phyloP scores from a whole-genome alignment of 1,284 basidiomycete species.

The Salmacisia buchloeana region DNA sequence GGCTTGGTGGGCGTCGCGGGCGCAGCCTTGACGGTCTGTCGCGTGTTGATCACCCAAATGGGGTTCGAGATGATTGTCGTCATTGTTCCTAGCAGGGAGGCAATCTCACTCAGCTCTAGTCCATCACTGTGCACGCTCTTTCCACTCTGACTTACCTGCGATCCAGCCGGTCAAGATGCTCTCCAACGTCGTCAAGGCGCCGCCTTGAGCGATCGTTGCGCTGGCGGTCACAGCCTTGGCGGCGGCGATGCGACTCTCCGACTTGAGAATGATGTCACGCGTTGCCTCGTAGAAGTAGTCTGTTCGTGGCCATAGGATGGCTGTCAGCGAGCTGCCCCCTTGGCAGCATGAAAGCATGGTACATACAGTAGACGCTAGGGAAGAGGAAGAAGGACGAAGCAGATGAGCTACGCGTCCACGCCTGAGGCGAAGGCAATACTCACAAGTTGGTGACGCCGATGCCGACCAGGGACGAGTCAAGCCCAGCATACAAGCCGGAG shows the following conservation, averaged over 20 bases:
- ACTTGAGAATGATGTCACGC: slow-evolving; percentile 46
- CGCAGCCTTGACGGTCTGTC: slow-evolving; percentile 59
- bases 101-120: not conserved
- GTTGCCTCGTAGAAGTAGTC: slow-evolving; percentile 52
- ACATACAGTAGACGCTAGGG: slow-evolving; percentile 6
- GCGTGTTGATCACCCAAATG: slow-evolving; percentile 65
- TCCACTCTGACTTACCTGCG: slow-evolving; percentile 60
- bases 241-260: slow-evolving; percentile 51
- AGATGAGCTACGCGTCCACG: not conserved
- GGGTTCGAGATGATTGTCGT: slow-evolving; percentile 89
- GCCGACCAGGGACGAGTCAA: slow-evolving; percentile 78
- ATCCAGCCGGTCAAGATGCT: slow-evolving; percentile 84
- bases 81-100: slow-evolving; percentile 63
- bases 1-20: not conserved
- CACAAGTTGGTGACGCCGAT: slow-evolving; percentile 86
- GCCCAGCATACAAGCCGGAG: slow-evolving; percentile 76
- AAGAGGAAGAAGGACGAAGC: not conserved
- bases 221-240: slow-evolving; percentile 56
- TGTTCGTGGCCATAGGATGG: too few relatives aligned
- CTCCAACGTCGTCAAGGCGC: slow-evolving; percentile 69
- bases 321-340: too few relatives aligned
- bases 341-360: not conserved
- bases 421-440: slow-evolving; percentile 9
- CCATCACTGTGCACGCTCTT: not conserved
- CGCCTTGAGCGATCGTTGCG: slow-evolving; percentile 40